Base-by-base conservation (phyloP, 225 moss, liverwort and hornwort species). In the Marchantia paleacea region DNA sequence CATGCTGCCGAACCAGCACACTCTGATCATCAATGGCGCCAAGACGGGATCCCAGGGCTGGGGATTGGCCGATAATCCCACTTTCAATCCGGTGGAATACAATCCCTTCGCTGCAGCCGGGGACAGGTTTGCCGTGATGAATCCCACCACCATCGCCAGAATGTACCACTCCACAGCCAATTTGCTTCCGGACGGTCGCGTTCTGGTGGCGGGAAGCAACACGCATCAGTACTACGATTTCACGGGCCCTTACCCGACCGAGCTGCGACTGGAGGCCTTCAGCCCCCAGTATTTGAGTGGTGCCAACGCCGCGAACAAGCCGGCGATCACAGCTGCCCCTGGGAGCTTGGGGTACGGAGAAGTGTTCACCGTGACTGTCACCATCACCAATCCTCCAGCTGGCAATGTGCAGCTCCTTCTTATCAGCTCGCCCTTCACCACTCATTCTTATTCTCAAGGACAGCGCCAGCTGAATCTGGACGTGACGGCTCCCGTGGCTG, bases 121-220 rank as follows among this genome's bases (percentile, higher is more conserved):
- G 51, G 1, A 63, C 49, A 81, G 97, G 12, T 96, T 94, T 39
- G 63, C 82, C 30, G 72, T 80, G 14, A 90, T 91, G 75, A 90
- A 82, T 25, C 85, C 96, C 0, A 81, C 83, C 16, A 78, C 84
- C 0, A 92, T 96, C 49, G 83, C 96, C 16, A 92, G 96, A 0
- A 12, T 96, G 83, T 96, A 96, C 65, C 96, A 96, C 80, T 91
- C 92, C 2, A 96, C 96, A 0, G 92, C 96, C 8, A 96, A 96
- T 61, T 84, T 96, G 3, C 91, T 96, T 0, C 80, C 92, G 0
- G 96, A 96, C 13, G 96, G 94, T 3, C 91, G 94, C 4, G 84
- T 96, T 29, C 82, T 96, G 12, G 29, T 96, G 7, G 96, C 96
- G 0, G 96, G 96, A 22, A 94, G 94, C 81, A 96, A 96, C 52